Base-by-base conservation (phyloP, 192 early-diverging fungal species). In the Funneliformis geosporum region DNA sequence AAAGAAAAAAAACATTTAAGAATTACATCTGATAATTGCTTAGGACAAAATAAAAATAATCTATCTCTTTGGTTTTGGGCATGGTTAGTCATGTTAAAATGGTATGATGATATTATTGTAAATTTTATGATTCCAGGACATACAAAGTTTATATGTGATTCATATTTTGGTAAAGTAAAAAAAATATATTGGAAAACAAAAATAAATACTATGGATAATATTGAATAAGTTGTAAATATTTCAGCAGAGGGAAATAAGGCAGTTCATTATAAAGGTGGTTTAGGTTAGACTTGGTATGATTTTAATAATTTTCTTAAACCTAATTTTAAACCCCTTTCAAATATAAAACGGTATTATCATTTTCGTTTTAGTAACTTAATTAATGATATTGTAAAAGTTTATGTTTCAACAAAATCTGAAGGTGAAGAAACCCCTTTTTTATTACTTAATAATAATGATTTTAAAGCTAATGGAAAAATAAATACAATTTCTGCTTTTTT, bases 41-140 rank as follows among this genome's bases (percentile, higher is more conserved):
- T 2, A 33, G 33, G 2, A 33, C 33, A 75, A 75, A 75, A 75
- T 21, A 75, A 60, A 38, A 75, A 75, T 75, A 75, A 62, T 40
- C 16, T 43, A 2, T 44, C 39, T 4, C 28, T 75, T 62, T 42
- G 5, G 3, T 75, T 75, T 42, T 75, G 23, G 16, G 2, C 33
- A 33, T 33, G 2, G 2, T 33, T 33, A 33, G 2, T 33, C 2
- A 33, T 33, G 33, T 33, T 33, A 39, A 33, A 5, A 11, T 67
- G 5, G 27, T 67, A 67, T 39, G 14, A 67, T 12, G 65, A 67
- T 7, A 67, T 67, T 33, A 33, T 33, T 33, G 2, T 33, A 33
- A 33, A 33, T 33, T 33, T 33, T 33, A 33, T 33, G 33, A 33
- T 33, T 33, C 33, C 2, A 14, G 38, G 6, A 23, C 69, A 72